These are phyloP conservation scores for Prunus campanulata DNA, from an alignment of 306 rosid species.

Conservation along the genomic window DNA sequence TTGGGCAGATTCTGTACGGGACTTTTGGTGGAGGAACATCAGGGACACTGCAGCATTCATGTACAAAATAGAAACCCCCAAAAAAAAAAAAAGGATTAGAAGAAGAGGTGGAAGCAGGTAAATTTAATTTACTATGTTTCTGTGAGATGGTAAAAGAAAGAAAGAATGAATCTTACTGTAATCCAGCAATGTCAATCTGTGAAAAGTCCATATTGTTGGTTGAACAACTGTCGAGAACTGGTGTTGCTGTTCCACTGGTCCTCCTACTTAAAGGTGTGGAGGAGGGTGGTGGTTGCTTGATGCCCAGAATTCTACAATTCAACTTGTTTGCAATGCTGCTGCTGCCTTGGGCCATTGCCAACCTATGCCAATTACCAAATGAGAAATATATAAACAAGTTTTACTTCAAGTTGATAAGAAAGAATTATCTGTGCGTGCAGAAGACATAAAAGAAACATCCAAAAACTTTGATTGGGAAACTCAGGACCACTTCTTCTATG, in stretches of 20 bases:
- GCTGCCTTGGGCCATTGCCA: slow-evolving; percentile 49
- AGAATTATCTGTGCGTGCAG: neutral
- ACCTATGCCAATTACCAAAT: slow-evolving; percentile 41
- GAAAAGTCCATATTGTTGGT: slow-evolving; percentile 71
- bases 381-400: too few species aligned
- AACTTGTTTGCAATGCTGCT: slow-evolving; percentile 40
- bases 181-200: slow-evolving; percentile 53
- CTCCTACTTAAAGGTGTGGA: slow-evolving; percentile 26
- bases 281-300: slow-evolving; percentile 45
- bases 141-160: neutral
- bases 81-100: neutral
- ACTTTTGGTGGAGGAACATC: slow-evolving; percentile 51
- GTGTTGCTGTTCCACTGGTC: slow-evolving; percentile 5
- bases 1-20: slow-evolving; percentile 79
- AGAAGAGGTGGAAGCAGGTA: neutral
- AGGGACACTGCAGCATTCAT: slow-evolving; percentile 52
- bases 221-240: slow-evolving; percentile 47
- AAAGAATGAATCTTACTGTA: slow-evolving; percentile 45
- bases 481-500: neutral
- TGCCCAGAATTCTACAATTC: slow-evolving; percentile 80
- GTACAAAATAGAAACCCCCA: neutral
- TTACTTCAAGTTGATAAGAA: neutral
- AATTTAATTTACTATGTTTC: neutral
- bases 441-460: neutral
- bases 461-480: neutral